A percentile compares a stretch with the other conserved stretches of the same genome.
phyloP scores from a whole-genome alignment of 73 alveolate species.

The Paramecium tetraurelia region DNA sequence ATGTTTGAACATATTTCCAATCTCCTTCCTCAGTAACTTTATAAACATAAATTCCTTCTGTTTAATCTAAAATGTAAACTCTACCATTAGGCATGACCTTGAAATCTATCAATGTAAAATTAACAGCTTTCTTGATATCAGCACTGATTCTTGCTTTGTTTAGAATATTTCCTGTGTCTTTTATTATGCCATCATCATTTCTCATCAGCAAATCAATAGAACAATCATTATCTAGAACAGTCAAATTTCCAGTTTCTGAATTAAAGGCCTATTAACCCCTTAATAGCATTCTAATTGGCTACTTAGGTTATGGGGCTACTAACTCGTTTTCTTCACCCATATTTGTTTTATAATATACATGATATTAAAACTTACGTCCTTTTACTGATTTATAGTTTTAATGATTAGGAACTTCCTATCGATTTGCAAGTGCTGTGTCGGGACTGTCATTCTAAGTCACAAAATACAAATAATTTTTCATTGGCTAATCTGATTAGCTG shows the following conservation, averaged over 20 bases:
- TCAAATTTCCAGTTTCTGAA: background rate
- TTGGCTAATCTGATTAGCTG: background rate
- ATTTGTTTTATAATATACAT: background rate
- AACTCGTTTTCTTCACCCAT: background rate
- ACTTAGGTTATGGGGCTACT: background rate
- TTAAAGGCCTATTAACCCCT: slow-evolving; percentile 16
- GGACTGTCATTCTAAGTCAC: background rate
- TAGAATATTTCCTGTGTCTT: background rate
- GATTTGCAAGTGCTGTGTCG: background rate
- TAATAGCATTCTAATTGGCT: background rate
- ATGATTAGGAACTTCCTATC: background rate
- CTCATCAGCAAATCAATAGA: background rate
- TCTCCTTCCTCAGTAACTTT: background rate
- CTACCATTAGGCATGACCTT: background rate
- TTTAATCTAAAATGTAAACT: slow-evolving; percentile 19
- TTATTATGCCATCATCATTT: background rate
- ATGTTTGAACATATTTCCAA: background rate
- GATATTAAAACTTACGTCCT: background rate
- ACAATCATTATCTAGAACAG: background rate
- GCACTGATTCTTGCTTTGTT: background rate
- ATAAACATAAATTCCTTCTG: background rate
- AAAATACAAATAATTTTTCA: background rate
- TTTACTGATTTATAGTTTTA: background rate
- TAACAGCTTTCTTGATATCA: background rate
- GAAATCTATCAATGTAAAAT: background rate